Conservation (phyloP, 169 alveolate species). For the Plasmodium relictum region DNA sequence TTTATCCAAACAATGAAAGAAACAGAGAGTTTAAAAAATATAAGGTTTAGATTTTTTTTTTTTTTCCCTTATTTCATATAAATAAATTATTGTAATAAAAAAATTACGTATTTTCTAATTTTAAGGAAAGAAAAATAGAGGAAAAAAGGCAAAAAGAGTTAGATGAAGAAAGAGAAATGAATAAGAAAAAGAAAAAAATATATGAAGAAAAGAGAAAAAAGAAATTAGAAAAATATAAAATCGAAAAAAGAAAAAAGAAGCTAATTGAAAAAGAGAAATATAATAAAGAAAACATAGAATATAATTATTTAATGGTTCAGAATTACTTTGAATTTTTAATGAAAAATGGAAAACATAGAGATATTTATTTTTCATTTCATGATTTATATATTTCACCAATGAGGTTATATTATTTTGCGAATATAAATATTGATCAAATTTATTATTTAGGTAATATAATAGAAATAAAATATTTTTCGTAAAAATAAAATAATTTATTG, state of each 20-base stretch:
- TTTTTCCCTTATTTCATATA: not conserved
- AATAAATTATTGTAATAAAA: conserved; percentile 5
- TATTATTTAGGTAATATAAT: conserved; percentile 60
- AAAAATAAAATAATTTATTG: not conserved
- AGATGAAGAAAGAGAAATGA: conserved; percentile 52
- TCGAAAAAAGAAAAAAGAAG: conserved; percentile 71
- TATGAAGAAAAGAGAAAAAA: conserved; percentile 74
- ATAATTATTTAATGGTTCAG: conserved; percentile 52
- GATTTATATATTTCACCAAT: conserved; percentile 73
- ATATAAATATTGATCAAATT: conserved; percentile 56
- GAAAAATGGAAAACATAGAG: conserved; percentile 36
- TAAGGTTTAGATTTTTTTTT: conserved; percentile 28
- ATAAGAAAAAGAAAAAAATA: conserved; percentile 64
- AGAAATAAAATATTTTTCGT: not conserved
- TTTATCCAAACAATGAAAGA: conserved; percentile 77
- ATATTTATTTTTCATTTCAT: conserved; percentile 72
- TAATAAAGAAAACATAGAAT: conserved; percentile 63
- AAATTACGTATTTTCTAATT: not conserved
- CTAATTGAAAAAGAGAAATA: conserved; percentile 67
- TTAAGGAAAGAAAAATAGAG: conserved; percentile 56
- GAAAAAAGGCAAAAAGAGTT: conserved; percentile 63
- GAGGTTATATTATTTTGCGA: conserved; percentile 71
- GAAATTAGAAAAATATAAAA: conserved; percentile 62
- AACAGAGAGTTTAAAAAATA: conserved; percentile 72
- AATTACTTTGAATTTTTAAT: conserved; percentile 65